These are phyloP conservation scores for Rosa lucieae DNA, from an alignment of 306 rosid genomes.

Conservation along the genomic window DNA sequence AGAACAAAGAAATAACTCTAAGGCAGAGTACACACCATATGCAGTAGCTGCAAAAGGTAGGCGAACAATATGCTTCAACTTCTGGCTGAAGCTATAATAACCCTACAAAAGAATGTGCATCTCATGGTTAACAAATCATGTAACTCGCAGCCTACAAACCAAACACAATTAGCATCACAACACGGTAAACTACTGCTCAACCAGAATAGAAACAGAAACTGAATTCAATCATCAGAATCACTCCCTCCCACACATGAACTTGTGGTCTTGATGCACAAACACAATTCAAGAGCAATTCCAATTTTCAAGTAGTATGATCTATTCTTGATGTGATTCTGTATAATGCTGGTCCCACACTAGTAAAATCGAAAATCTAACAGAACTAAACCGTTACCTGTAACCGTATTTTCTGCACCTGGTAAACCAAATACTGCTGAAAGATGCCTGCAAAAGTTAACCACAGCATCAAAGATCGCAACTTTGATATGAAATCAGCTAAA, in stretches of 20 bases:
- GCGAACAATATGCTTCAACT: conserved; percentile 91
- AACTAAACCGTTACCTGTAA: conserved; percentile 62
- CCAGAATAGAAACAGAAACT: background rate
- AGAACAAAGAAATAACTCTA: conserved; percentile 20
- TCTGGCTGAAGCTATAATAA: conserved; percentile 99
- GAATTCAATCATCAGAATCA: background rate
- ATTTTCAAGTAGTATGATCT: background rate
- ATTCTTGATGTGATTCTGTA: background rate
- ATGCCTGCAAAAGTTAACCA: conserved; percentile 57
- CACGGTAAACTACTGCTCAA: background rate
- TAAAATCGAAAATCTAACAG: background rate
- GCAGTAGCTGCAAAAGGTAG: conserved; percentile 89
- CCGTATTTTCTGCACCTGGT: conserved; percentile 94
- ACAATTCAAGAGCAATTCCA: background rate
- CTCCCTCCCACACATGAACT: conserved; percentile 8
- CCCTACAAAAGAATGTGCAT: conserved; percentile 53
- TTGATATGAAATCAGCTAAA: background rate
- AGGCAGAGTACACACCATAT: conserved; percentile 60
- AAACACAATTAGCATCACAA: conserved; percentile 9
- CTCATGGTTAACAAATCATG: conserved; percentile 9
- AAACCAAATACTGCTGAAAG: conserved; percentile 93
- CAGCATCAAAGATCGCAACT: background rate
- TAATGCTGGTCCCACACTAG: background rate
- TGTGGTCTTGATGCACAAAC: background rate
- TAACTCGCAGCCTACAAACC: background rate